A percentile compares a stretch with the other conserved stretches of the same genome.
phyloP scores from a whole-genome alignment of 805 yeast species.

The Ogataea nakhonphanomensis region DNA sequence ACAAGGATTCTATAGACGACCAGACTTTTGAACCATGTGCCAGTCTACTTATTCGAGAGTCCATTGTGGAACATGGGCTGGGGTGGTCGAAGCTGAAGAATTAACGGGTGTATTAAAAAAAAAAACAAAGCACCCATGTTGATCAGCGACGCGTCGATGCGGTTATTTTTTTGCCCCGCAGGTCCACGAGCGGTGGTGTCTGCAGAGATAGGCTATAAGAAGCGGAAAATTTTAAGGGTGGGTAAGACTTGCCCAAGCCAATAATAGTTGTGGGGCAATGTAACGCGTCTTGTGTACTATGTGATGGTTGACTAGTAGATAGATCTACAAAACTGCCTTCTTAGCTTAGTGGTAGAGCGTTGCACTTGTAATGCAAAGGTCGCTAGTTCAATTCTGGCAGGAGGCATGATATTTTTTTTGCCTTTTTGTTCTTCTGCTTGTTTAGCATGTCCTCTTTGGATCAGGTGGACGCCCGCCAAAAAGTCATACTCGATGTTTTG shows the following conservation, averaged over 20 bases:
- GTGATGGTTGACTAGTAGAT: background rate
- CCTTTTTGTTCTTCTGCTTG: slow-evolving; percentile 3
- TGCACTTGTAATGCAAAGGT: slow-evolving; percentile 99
- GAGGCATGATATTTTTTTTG: slow-evolving; percentile 44
- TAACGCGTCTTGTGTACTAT: background rate
- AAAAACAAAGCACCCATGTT: slow-evolving; percentile 9
- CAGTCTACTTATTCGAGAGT: slow-evolving; percentile 5
- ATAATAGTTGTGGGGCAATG: background rate
- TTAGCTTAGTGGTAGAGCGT: slow-evolving; percentile 99
- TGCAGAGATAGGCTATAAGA: background rate
- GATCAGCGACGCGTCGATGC: slow-evolving; percentile 5
- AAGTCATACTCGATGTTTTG: slow-evolving; percentile 13
- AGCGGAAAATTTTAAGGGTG: no score
- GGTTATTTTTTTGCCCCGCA: background rate
- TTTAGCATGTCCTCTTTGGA: background rate
- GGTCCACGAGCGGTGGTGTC: no score
- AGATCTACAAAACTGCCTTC: slow-evolving; percentile 51
- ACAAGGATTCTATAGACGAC: slow-evolving; percentile 7
- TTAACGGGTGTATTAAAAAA: slow-evolving; percentile 1
- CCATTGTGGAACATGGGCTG: background rate
- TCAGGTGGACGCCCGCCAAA: no score
- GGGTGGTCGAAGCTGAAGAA: background rate
- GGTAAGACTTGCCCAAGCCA: background rate
- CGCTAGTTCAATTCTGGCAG: slow-evolving; percentile 92
- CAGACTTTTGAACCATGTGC: slow-evolving; percentile 2